These are phyloP conservation scores for Fomes fomentarius DNA, from an alignment of 1,284 basidiomycete genomes.

Conservation along the genomic window DNA sequence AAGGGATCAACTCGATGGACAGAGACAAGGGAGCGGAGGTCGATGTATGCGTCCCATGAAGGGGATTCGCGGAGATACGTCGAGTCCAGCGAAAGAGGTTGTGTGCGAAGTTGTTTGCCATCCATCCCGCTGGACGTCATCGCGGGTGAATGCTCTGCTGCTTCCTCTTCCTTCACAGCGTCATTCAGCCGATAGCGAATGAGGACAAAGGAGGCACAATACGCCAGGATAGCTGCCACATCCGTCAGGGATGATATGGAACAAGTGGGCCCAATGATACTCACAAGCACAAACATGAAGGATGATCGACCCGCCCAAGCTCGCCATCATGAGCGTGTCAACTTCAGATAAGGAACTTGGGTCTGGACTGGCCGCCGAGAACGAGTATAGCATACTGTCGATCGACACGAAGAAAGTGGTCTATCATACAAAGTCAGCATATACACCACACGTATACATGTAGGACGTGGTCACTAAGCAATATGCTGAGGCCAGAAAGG, in stretches of 20 bases:
- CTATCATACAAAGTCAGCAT: slow-evolving; percentile 20
- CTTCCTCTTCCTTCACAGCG: slow-evolving; percentile 26
- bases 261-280: slow-evolving; percentile 2
- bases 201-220: slow-evolving; percentile 38
- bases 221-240: slow-evolving; percentile 34
- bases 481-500: no score
- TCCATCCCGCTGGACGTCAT: not conserved
- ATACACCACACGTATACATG: no score
- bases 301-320: slow-evolving; percentile 39
- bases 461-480: no score
- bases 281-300: slow-evolving; percentile 40
- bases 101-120: not conserved
- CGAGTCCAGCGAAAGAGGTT: not conserved
- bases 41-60: slow-evolving; percentile 1
- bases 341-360: slow-evolving; percentile 14
- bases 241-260: not conserved
- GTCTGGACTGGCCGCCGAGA: slow-evolving; percentile 22
- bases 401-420: slow-evolving; percentile 43
- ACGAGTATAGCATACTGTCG: slow-evolving; percentile 37
- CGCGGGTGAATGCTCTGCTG: not conserved
- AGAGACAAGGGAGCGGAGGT: slow-evolving; percentile 18
- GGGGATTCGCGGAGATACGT: no score
- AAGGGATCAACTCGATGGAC: slow-evolving; percentile 19
- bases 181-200: slow-evolving; percentile 36
- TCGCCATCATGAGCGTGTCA: slow-evolving; percentile 31